Percentiles rank a stretch among this genome's conserved stretches.
These are phyloP conservation scores for Taiwanofungus camphoratus DNA, from an alignment of 1,284 basidiomycete species.

Conservation along the genomic window DNA sequence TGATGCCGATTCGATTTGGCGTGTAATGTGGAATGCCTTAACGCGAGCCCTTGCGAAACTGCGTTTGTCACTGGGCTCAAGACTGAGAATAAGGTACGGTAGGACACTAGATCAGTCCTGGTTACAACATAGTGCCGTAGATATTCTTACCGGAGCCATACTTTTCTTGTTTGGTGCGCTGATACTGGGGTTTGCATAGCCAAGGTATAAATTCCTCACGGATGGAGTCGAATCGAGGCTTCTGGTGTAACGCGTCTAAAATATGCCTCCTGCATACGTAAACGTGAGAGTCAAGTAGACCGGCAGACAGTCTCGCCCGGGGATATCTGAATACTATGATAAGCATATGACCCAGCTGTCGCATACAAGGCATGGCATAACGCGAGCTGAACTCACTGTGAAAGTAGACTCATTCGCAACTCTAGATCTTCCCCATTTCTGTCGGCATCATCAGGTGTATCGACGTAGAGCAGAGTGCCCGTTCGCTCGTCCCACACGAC, in stretches of 20 bases:
- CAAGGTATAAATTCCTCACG: constrained; percentile 87
- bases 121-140: constrained; percentile 8
- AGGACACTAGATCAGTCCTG: too few species aligned
- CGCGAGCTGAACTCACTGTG: constrained; percentile 41
- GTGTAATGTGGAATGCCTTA: constrained; percentile 49
- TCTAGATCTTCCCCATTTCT: constrained; percentile 66
- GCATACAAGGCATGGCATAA: too few species aligned
- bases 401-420: constrained; percentile 67
- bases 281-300: constrained; percentile 81
- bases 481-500: constrained; percentile 64
- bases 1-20: neutral
- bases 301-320: constrained; percentile 62
- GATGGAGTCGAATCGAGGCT: constrained; percentile 69
- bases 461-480: constrained; percentile 66
- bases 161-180: constrained; percentile 49
- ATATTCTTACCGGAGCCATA: constrained; percentile 44
- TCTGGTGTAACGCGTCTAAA: constrained; percentile 67
- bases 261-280: constrained; percentile 79
- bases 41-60: constrained; percentile 40
- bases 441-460: constrained; percentile 63
- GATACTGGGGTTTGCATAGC: constrained; percentile 82
- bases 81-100: constrained; percentile 26
- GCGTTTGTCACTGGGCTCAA: constrained; percentile 36
- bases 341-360: too few species aligned
- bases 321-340: constrained; percentile 53